These are phyloP conservation scores for Ustilago hordei DNA, from an alignment of 1,284 basidiomycete genomes.

Conservation along the genomic window DNA sequence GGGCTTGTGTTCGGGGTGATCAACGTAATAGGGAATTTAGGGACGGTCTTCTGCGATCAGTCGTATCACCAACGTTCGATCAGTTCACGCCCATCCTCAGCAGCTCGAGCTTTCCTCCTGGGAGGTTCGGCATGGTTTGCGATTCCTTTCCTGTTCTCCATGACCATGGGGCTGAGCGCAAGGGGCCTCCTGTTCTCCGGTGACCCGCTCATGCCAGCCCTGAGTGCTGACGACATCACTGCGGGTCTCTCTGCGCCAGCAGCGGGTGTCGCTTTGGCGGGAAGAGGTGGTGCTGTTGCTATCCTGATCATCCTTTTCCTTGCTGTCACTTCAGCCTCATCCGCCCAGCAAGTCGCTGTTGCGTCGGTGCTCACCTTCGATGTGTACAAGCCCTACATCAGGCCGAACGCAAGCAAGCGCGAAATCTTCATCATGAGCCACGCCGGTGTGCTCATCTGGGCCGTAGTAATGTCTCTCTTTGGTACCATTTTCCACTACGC, in stretches of 20 bases:
- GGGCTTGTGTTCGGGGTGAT: conserved; percentile 85
- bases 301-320: conserved; percentile 79
- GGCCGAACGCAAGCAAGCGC: conserved; percentile 75
- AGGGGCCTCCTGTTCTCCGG: conserved; percentile 71
- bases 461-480: conserved; percentile 81
- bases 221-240: conserved; percentile 53
- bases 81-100: conserved; percentile 82
- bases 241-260: conserved; percentile 66
- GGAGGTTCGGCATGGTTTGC: conserved; percentile 83
- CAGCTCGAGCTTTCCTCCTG: conserved; percentile 86
- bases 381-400: conserved; percentile 78
- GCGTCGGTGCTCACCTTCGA: conserved; percentile 74
- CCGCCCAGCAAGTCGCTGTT: conserved; percentile 88
- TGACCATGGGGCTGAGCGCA: conserved; percentile 75
- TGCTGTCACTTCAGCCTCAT: conserved; percentile 81
- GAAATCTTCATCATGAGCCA: conserved; percentile 77
- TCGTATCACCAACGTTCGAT: conserved; percentile 81
- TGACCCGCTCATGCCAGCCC: conserved; percentile 52
- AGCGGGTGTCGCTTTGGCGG: conserved; percentile 78
- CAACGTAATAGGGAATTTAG: conserved; percentile 73
- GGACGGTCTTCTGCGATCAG: conserved; percentile 78
- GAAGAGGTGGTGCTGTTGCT: conserved; percentile 79
- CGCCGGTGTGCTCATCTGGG: conserved; percentile 76
- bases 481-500: conserved; percentile 81
- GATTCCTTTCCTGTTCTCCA: conserved; percentile 75